Evolutionary conservation across 2,329 filamentous ascomycete genomes (phyloP), one percentile per base, ranked within the genome.

Genomic region (Cercospora canescens): DNA sequence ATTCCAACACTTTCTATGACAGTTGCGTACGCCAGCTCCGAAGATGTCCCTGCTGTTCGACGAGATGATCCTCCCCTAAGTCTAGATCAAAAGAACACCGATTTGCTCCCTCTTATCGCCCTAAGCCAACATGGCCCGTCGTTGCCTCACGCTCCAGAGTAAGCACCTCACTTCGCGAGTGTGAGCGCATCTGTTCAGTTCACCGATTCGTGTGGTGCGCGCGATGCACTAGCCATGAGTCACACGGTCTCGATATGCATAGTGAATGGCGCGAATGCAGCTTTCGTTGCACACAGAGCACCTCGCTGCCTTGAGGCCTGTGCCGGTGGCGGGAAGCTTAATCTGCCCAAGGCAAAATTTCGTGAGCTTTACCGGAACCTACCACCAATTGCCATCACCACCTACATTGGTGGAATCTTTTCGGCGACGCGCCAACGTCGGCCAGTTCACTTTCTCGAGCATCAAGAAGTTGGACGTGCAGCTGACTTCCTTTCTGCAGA

Each of bases 301-400:
- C 26, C 57, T 56, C 18, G 60, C 50, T 62, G 60, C 60, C 60
- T 62, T 55, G 50, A 62, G 60, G 60, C 60, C 60, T 55, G 34
- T 62, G 48, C 60, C 48, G 60, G 35, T 32, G 39, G 48, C 60
- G 60, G 60, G 60, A 62, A 62, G 60, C 45, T 54, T 61, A 32
- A 52, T 55, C 18, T 28, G 34, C 21, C 11, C 12, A 26, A 54
- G n/a, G 28, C 24, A 34, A 37, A 18, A 55, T 35, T 41, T 62
- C 34, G 21, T 39, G 41, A 41, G 48, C 50, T 34, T 50, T 41
- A 50, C 60, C 50, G 54, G 34, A 37, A 37, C 45, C 48, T 37
- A 28, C 24, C 14, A 39, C 41, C n/a, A 54, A 24, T 56, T 56
- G 30, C 52, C n/a, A 56, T 14, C 60, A 55, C 55, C 50, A 50